phyloP scores from a whole-genome alignment of 345 rosid species.

The Camelina hispida region DNA sequence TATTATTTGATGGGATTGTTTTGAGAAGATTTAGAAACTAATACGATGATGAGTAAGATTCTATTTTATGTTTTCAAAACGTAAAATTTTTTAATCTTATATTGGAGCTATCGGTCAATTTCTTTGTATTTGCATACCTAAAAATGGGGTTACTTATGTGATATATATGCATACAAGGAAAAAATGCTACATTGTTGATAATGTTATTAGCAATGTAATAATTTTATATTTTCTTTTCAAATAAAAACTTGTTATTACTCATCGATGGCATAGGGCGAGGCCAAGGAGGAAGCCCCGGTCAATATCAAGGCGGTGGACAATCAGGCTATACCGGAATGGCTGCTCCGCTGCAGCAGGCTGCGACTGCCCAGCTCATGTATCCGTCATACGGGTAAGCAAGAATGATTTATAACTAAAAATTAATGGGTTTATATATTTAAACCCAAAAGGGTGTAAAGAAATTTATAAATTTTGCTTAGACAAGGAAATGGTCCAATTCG shows the following conservation, averaged over 20 bases:
- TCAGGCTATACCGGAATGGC: slow-evolving; percentile 60
- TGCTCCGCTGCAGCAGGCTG: slow-evolving; percentile 49
- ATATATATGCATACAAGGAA: background rate
- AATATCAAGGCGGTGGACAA: slow-evolving; percentile 58
- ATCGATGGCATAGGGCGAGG: slow-evolving; percentile 57
- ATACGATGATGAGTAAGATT: background rate
- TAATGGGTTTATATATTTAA: slow-evolving; percentile 15
- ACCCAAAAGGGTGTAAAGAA: slow-evolving; percentile 26
- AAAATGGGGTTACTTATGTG: background rate
- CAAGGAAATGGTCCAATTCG: slow-evolving; percentile 45
- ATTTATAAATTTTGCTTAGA: slow-evolving; percentile 25
- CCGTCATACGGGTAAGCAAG: slow-evolving; percentile 40
- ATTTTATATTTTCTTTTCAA: background rate
- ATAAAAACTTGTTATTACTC: slow-evolving; percentile 5
- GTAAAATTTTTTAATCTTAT: background rate
- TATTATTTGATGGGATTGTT: slow-evolving; percentile 4
- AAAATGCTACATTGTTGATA: slow-evolving; percentile 22
- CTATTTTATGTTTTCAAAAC: background rate
- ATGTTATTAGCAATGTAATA: slow-evolving; percentile 13
- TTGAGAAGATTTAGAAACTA: background rate
- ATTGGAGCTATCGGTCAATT: background rate
- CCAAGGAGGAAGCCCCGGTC: slow-evolving; percentile 61
- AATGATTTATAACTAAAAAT: background rate
- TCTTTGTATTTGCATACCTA: background rate
- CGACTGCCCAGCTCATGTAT: slow-evolving; percentile 51